A percentile compares a stretch with the other conserved stretches of the same genome.
Evolutionary conservation across 2,329 filamentous ascomycete species (phyloP).

Genomic region (Penicillium sp.): DNA sequence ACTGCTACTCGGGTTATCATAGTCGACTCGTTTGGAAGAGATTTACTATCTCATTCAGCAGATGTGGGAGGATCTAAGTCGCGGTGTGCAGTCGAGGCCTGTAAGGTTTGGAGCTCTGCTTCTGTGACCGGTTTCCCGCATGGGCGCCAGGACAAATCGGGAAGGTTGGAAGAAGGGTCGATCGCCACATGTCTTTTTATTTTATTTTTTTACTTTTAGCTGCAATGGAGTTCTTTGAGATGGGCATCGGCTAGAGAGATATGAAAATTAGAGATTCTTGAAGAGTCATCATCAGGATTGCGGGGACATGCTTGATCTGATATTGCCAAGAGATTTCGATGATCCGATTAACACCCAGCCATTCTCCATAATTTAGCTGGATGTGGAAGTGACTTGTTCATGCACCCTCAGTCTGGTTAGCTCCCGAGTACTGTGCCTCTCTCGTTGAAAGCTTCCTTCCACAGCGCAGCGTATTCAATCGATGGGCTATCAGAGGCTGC

Average conservation of each 20-base stretch:
- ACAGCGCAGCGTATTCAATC: no score
- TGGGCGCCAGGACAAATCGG: slow-evolving; percentile 1
- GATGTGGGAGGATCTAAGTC: not conserved
- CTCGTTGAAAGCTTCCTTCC: no score
- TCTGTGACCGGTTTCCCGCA: slow-evolving; percentile 1
- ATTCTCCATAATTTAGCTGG: not conserved
- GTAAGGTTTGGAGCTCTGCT: not conserved
- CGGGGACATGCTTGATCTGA: not conserved
- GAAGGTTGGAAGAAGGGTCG: not conserved
- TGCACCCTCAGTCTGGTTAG: no score
- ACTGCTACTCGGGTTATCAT: slow-evolving; percentile 9
- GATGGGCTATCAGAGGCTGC: no score
- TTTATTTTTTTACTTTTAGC: no score
- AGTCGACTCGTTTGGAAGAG: no score
- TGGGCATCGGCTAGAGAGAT: not conserved
- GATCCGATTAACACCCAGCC: not conserved
- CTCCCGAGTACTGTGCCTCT: no score
- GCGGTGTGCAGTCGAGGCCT: not conserved
- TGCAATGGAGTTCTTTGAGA: no score
- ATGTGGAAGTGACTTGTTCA: no score
- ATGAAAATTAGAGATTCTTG: no score
- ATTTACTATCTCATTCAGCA: not conserved
- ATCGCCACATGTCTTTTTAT: not conserved
- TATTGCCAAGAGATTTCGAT: not conserved
- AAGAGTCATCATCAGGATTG: no score